Conservation (phyloP, 768 basidiomycete genomes). For the Termitomyces sp. region DNA sequence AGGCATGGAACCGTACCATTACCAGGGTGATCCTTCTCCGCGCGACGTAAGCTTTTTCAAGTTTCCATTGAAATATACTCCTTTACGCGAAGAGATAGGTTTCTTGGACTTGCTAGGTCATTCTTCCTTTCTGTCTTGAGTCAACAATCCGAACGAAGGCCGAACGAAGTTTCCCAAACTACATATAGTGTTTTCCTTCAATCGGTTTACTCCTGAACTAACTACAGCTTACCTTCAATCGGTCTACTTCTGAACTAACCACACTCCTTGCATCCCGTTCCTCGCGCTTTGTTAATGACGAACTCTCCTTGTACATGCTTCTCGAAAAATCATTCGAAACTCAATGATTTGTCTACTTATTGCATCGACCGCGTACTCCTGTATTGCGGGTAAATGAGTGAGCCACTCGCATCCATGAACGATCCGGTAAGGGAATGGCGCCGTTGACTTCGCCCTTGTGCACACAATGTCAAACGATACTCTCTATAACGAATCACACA, state of each 20-base stretch:
- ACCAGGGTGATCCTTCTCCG: slow-evolving; percentile 19
- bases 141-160: not conserved
- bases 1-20: slow-evolving; percentile 26
- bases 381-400: no score
- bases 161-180: not conserved
- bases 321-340: no score
- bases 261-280: not conserved
- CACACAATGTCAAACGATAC: no score
- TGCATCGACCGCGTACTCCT: not conserved
- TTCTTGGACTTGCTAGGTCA: not conserved
- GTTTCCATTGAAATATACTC: not conserved
- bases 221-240: not conserved
- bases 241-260: not conserved
- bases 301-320: not conserved
- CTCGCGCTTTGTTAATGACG: not conserved
- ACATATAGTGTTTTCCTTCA: no score
- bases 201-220: no score
- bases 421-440: no score
- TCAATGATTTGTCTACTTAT: not conserved
- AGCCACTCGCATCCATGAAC: no score
- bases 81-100: not conserved
- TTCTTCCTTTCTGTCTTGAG: no score
- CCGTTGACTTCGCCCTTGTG: no score
- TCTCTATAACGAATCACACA: not conserved
- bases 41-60: slow-evolving; percentile 22